Percentiles rank a stretch among this genome's conserved stretches.
phyloP scores from a whole-genome alignment of 2,329 filamentous ascomycete species.

The Claviceps monticola region DNA sequence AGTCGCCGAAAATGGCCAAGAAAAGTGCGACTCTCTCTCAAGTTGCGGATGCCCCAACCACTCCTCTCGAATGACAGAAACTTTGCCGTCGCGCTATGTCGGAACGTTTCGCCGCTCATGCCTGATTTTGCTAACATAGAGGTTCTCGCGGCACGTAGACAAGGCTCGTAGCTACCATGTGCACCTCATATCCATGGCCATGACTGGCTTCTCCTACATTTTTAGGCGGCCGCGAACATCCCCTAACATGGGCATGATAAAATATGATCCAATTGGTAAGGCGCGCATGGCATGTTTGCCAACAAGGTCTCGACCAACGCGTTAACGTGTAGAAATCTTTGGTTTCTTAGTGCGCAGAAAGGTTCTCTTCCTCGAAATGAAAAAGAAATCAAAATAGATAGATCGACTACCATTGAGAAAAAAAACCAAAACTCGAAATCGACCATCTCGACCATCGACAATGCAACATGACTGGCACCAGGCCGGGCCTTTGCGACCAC shows the following conservation, averaged over 20 bases:
- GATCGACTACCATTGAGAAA: background rate
- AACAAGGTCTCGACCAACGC: background rate
- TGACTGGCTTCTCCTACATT: constrained; percentile 96
- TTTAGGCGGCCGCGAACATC: constrained; percentile 69
- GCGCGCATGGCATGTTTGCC: background rate
- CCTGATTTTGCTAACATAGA: background rate
- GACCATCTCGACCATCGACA: background rate
- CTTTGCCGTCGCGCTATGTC: background rate
- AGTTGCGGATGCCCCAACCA: background rate
- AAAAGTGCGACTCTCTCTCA: constrained; percentile 8
- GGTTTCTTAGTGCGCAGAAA: constrained; percentile 66
- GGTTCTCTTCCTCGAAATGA: constrained; percentile 89
- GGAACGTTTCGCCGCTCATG: background rate
- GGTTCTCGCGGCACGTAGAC: constrained; percentile 30
- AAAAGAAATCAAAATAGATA: constrained; percentile 53
- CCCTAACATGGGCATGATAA: constrained; percentile 87
- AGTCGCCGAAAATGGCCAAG: constrained; percentile 11
- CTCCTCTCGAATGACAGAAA: background rate
- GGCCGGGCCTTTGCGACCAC: background rate
- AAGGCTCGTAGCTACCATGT: constrained; percentile 90
- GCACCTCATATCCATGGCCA: constrained; percentile 93
- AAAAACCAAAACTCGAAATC: too few species aligned
- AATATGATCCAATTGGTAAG: constrained; percentile 92
- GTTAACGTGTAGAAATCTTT: background rate
- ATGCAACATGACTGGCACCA: background rate